These are phyloP conservation scores for Seiridium unicorne DNA, from an alignment of 2,329 filamentous ascomycete species.

Conservation along the genomic window DNA sequence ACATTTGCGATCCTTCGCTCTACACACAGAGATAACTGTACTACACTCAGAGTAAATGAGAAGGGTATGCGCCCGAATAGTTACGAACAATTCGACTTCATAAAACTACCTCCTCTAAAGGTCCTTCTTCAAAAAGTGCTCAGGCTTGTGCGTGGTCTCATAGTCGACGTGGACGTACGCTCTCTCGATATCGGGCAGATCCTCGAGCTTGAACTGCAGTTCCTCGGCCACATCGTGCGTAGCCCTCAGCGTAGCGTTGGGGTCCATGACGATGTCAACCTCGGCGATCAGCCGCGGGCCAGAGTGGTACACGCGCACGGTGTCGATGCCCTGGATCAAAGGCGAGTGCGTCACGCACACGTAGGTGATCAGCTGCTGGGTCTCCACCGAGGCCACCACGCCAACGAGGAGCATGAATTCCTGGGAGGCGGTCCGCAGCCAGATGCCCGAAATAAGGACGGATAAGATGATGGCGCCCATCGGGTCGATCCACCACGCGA, in stretches of 20 bases:
- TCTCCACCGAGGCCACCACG: constrained; percentile 79
- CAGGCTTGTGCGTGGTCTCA: constrained; percentile 92
- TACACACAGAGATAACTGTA: no score
- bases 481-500: constrained; percentile 94
- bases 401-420: constrained; percentile 93
- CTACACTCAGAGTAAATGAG: no score
- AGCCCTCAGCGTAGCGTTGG: constrained; percentile 65
- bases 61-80: no score
- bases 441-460: constrained; percentile 72
- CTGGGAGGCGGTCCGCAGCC: constrained; percentile 80
- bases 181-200: constrained; percentile 84
- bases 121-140: constrained; percentile 67
- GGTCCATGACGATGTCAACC: constrained; percentile 93
- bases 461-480: constrained; percentile 86
- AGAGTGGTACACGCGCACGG: constrained; percentile 89
- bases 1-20: no score
- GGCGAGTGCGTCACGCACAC: constrained; percentile 91
- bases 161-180: constrained; percentile 98
- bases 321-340: constrained; percentile 82
- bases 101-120: constrained; percentile 31
- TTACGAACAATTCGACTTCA: no score
- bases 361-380: constrained; percentile 93
- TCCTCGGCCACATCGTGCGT: constrained; percentile 94
- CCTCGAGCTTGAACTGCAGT: constrained; percentile 91
- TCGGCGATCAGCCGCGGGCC: constrained; percentile 89